Evolutionary conservation across 2,329 filamentous ascomycete genomes (phyloP).

Genomic region (Colletotrichum sp.): DNA sequence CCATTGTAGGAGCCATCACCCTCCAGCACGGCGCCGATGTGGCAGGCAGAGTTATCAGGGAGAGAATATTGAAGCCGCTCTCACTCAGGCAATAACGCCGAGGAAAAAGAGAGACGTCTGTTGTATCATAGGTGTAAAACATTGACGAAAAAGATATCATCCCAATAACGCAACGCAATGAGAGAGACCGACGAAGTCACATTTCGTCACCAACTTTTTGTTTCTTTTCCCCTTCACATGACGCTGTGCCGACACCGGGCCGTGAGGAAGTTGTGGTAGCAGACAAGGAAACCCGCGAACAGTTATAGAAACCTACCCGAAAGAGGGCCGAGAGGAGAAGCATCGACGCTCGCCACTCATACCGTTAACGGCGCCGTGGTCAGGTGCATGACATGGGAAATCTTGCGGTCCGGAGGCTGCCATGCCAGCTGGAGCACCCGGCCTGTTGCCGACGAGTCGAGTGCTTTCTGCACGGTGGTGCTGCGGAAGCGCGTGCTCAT

Average conservation of each 20-base stretch:
- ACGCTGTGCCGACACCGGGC: background rate
- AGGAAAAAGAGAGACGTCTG: constrained; percentile 10
- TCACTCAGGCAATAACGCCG: constrained; percentile 9
- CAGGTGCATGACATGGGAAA: constrained; percentile 17
- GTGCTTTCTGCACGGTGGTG: background rate
- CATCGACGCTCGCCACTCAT: background rate
- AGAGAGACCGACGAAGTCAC: background rate
- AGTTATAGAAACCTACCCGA: background rate
- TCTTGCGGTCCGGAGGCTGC: constrained; percentile 15
- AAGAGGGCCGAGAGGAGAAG: background rate
- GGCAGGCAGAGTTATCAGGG: constrained; percentile 76
- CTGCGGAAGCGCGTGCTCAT: constrained; percentile 8
- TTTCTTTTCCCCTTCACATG: background rate
- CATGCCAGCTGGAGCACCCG: constrained; percentile 14
- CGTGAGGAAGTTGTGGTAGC: background rate
- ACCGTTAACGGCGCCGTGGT: constrained; percentile 3
- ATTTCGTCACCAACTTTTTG: background rate
- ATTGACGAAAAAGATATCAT: constrained; percentile 17
- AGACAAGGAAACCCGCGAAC: background rate
- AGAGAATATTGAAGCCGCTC: constrained; percentile 70
- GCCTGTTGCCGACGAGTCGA: background rate
- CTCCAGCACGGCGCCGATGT: constrained; percentile 83
- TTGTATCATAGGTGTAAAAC: constrained; percentile 25
- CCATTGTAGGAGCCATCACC: constrained; percentile 88
- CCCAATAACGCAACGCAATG: background rate